Conservation (phyloP, 2,329 filamentous ascomycete species). For the Fusarium sp. region DNA sequence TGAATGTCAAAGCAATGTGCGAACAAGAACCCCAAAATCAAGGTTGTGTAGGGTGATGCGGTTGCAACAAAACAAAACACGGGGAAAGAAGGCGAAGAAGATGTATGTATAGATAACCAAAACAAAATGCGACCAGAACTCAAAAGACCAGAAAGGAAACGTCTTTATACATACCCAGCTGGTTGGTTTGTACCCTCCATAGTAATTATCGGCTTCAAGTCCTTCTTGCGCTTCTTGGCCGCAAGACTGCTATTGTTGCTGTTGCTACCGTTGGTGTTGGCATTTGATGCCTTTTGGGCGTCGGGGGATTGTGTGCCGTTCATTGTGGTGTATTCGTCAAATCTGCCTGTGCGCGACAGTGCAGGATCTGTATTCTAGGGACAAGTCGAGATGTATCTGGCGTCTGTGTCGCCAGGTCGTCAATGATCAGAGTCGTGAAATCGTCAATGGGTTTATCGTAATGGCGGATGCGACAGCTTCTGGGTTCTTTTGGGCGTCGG, state of each 20-base stretch:
- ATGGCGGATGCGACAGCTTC: slow-evolving; percentile 22
- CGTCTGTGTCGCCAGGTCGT: slow-evolving; percentile 12
- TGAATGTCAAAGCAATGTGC: background rate
- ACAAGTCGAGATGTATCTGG: background rate
- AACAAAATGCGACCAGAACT: background rate
- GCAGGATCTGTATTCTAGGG: background rate
- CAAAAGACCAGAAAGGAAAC: background rate
- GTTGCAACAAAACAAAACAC: background rate
- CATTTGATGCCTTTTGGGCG: slow-evolving; percentile 45
- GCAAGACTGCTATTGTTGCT: slow-evolving; percentile 42
- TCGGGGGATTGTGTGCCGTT: slow-evolving; percentile 45
- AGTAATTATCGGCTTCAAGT: slow-evolving; percentile 80
- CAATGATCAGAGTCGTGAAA: slow-evolving; percentile 21
- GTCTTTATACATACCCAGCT: slow-evolving; percentile 49
- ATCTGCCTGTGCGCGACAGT: slow-evolving; percentile 11
- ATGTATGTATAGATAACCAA: background rate
- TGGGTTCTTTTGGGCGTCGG: slow-evolving; percentile 11
- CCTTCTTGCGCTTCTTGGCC: slow-evolving; percentile 79
- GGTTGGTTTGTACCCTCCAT: slow-evolving; percentile 61
- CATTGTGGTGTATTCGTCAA: slow-evolving; percentile 29
- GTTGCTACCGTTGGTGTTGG: slow-evolving; percentile 43
- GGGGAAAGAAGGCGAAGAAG: background rate
- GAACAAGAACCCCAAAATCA: background rate
- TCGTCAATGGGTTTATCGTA: slow-evolving; percentile 14
- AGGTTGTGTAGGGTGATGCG: background rate